Base-by-base conservation (phyloP, 2,329 filamentous ascomycete species). In the Botrytis squamosa region DNA sequence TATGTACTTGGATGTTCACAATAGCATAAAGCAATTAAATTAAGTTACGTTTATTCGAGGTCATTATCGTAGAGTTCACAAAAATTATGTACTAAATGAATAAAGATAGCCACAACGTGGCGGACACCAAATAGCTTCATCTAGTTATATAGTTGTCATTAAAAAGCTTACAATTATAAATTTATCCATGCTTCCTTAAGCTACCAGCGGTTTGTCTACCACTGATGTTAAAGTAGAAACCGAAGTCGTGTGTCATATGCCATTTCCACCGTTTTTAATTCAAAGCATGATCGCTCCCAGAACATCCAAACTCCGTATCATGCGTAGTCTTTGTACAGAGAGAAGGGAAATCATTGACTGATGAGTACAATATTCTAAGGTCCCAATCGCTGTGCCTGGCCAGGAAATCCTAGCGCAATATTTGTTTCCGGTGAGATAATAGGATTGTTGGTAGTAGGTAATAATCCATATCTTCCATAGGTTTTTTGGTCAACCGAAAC, bases 401-500 rank as follows among this genome's bases (percentile, higher is more conserved):
- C 87, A 29, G 88, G 89, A 74, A 92, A 88, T 72, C 89, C 90
- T 77, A 92, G 85, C 1, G 87, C 85, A 25, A 86, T 77, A 49
- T 75, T 74, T 29, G 68, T 73, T 82, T 75, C 85, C 81, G 64
- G 81, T 80, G 52, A 82, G 79, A 29, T 83, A 81, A 72, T 82
- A 81, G 59, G 80, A 80, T 77, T 76, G 59, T 79, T 81, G 33
- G 82, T 85, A 1, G 89, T 87, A 3, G 95, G 95, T 73, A 98
- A 85, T 22, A 98, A 92, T 2, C 95, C 95, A 79, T 97, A 98
- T 71, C 95, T 88, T 12, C 95, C 95, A 80, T 95, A 97, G 9
- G 93, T 97, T 86, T 97, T 98, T 83, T 97, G 95, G 80, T 98
- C 95, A 25, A 98, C 91, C 73, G 93, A 97, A 66, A 98, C 92